These are phyloP conservation scores for Metschnikowia anglica DNA, from an alignment of 805 yeast species.

Conservation along the genomic window DNA sequence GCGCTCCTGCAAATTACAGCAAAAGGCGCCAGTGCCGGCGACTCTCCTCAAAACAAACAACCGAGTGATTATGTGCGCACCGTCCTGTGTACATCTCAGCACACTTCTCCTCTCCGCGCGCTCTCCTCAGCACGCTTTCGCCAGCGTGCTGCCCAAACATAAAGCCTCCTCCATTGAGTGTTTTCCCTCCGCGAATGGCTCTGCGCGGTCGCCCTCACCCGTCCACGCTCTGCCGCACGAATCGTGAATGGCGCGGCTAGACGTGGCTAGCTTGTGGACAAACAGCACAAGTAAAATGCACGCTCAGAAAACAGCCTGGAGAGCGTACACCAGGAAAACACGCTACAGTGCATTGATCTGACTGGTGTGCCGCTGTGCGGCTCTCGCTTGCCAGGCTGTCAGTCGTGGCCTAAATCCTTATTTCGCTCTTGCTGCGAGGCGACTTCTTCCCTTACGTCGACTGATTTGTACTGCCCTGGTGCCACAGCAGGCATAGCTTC, in stretches of 20 bases:
- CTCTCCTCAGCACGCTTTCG: constrained; percentile 4
- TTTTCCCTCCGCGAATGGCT: neutral
- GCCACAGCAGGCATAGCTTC: too few relatives aligned
- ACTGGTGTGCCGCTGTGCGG: neutral
- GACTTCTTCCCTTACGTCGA: too few relatives aligned
- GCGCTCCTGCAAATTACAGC: constrained; percentile 17
- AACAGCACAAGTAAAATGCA: neutral
- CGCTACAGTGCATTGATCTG: neutral
- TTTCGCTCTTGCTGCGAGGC: too few relatives aligned
- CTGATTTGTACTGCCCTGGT: too few relatives aligned
- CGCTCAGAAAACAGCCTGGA: neutral
- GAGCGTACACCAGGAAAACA: neutral
- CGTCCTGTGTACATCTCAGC: constrained; percentile 19
- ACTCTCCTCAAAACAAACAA: constrained; percentile 11
- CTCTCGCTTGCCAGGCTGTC: neutral
- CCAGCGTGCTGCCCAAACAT: too few relatives aligned
- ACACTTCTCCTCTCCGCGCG: constrained; percentile 14
- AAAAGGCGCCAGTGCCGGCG: constrained; percentile 8
- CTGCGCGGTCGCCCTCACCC: too few relatives aligned
- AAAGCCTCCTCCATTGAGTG: too few relatives aligned
- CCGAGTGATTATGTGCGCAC: constrained; percentile 12
- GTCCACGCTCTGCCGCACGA: too few relatives aligned
- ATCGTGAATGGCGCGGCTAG: neutral
- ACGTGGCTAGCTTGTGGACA: neutral
- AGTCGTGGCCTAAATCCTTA: neutral